Conservation (phyloP, 139 green algal genomes). For the Mesostigma viride region DNA sequence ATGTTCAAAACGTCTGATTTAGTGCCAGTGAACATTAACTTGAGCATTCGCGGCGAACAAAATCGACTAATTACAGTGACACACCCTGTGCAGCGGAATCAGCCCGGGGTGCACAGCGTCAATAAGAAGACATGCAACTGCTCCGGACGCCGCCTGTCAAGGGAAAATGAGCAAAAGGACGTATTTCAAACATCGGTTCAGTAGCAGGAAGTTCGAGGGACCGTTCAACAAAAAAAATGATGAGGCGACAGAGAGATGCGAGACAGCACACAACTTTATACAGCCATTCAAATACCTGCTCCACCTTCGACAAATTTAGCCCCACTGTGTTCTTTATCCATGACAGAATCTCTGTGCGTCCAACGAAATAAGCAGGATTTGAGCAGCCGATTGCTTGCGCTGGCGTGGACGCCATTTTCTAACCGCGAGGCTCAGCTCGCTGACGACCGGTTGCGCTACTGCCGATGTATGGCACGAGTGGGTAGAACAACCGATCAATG, state of each 20-base stretch:
- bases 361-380: conserved; percentile 64
- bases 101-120: conserved; percentile 70
- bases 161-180: not conserved
- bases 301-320: conserved; percentile 72
- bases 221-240: too few relatives aligned
- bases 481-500: too few relatives aligned
- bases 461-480: too few relatives aligned
- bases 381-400: too few relatives aligned
- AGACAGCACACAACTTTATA: too few relatives aligned
- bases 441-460: too few relatives aligned
- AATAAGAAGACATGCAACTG: conserved; percentile 53
- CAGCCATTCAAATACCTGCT: conserved; percentile 67
- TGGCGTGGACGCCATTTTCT: too few relatives aligned
- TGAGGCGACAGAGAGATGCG: too few relatives aligned
- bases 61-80: conserved; percentile 28
- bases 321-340: conserved; percentile 84
- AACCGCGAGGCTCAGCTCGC: too few relatives aligned
- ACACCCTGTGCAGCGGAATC: conserved; percentile 72
- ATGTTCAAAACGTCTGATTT: too few relatives aligned
- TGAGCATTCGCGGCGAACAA: not conserved
- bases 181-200: not conserved
- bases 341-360: conserved; percentile 60
- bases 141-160: conserved; percentile 18
- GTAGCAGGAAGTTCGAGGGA: too few relatives aligned
- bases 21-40: not conserved